Conservation (phyloP, 345 rosid genomes). For the Kernera saxatilis region DNA sequence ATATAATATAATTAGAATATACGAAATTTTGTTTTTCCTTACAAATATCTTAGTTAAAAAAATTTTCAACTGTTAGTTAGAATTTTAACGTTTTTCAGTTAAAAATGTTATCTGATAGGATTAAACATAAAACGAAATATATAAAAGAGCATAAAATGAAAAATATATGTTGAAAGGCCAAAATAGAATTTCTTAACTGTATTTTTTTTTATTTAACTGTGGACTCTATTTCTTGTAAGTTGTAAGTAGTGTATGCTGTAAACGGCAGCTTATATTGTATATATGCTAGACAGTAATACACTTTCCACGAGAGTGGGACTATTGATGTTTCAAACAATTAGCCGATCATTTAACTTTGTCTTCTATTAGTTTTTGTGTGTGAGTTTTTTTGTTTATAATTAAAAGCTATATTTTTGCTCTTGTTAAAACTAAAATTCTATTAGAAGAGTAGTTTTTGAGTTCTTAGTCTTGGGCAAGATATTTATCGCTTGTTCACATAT, state of each 20-base stretch:
- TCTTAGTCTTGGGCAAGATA: neutral
- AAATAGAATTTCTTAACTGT: no score
- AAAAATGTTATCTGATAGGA: neutral
- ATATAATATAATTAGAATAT: no score
- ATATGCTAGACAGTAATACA: no score
- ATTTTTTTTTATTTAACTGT: no score
- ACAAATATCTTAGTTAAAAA: neutral
- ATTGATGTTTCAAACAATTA: neutral
- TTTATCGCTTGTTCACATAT: neutral
- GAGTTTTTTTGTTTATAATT: no score
- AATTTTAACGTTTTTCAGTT: neutral
- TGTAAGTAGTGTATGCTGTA: no score
- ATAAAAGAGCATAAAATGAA: no score
- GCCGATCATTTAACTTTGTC: no score
- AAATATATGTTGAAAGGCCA: no score
- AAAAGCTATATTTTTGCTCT: neutral
- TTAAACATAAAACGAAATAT: neutral
- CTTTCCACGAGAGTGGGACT: neutral
- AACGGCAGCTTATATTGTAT: no score
- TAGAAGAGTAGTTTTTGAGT: neutral
- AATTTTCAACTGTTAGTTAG: neutral
- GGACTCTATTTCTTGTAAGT: neutral
- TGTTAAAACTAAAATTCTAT: neutral
- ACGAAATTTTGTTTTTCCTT: no score
- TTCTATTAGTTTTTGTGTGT: no score